phyloP scores from a whole-genome alignment of 1,284 basidiomycete species.

The Meira miltonrushii region DNA sequence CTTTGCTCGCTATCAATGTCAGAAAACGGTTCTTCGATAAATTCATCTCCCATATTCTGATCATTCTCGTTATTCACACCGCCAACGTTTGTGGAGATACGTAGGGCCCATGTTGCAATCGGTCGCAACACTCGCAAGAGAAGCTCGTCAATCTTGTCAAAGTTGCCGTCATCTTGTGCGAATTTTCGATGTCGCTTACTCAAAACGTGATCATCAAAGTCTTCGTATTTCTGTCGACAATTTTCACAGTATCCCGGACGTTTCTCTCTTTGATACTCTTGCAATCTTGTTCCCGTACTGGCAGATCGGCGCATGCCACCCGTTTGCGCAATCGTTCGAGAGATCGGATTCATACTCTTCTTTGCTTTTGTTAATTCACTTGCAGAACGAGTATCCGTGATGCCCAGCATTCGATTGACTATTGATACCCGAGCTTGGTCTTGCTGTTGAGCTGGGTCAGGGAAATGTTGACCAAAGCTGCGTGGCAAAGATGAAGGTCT shows the following conservation, averaged over 20 bases:
- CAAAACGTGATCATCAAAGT: constrained; percentile 81
- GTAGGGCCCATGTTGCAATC: constrained; percentile 10
- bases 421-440: constrained; percentile 22
- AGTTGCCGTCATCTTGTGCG: constrained; percentile 74
- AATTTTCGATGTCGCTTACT: constrained; percentile 78
- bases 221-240: constrained; percentile 81
- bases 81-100: background rate
- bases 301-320: constrained; percentile 18
- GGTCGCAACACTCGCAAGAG: constrained; percentile 63
- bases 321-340: background rate
- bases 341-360: background rate
- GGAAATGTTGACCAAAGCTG: background rate
- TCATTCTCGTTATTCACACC: background rate
- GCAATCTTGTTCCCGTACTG: constrained; percentile 18
- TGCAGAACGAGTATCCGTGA: constrained; percentile 6
- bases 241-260: constrained; percentile 98
- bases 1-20: background rate
- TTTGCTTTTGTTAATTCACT: background rate
- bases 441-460: background rate
- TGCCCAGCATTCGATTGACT: constrained; percentile 39
- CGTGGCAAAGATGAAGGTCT: constrained; percentile 1
- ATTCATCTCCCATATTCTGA: background rate
- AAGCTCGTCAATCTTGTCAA: constrained; percentile 72
- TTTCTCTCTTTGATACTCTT: constrained; percentile 58
- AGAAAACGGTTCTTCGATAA: background rate